These are phyloP conservation scores for Paracoccidioides lutzii DNA, from an alignment of 2,329 filamentous ascomycete species.

Conservation along the genomic window DNA sequence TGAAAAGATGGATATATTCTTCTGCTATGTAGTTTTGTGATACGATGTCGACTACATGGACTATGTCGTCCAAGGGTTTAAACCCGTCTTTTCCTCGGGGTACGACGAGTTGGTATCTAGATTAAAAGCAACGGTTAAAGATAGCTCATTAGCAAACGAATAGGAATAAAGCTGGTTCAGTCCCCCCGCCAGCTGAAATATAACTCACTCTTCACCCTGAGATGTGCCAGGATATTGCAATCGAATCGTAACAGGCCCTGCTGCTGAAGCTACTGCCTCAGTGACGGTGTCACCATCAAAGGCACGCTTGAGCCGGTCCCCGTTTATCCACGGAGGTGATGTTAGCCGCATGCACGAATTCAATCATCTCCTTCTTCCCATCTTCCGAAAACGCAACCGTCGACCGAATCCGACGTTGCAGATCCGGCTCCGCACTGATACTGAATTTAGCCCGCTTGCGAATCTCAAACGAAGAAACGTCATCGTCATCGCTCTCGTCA, in stretches of 20 bases:
- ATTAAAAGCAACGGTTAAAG: not conserved
- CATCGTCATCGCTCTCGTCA: slow-evolving; percentile 30
- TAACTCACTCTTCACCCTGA: slow-evolving; percentile 50
- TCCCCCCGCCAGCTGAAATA: not conserved
- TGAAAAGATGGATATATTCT: slow-evolving; percentile 53
- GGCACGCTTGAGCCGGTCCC: slow-evolving; percentile 39
- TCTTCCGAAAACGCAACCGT: slow-evolving; percentile 33
- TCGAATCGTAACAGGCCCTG: slow-evolving; percentile 41
- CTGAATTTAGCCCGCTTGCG: slow-evolving; percentile 32
- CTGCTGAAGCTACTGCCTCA: slow-evolving; percentile 18
- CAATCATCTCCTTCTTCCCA: slow-evolving; percentile 20
- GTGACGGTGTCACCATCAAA: slow-evolving; percentile 30
- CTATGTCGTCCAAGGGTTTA: slow-evolving; percentile 52
- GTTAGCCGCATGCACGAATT: slow-evolving; percentile 38
- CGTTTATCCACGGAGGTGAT: slow-evolving; percentile 33
- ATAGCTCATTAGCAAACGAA: not conserved
- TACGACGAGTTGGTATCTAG: slow-evolving; percentile 59
- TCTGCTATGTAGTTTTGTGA: slow-evolving; percentile 66
- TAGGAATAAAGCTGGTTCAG: too few species aligned
- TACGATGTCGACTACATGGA: slow-evolving; percentile 55
- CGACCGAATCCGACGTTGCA: slow-evolving; percentile 33
- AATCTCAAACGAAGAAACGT: slow-evolving; percentile 19
- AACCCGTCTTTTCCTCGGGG: slow-evolving; percentile 70
- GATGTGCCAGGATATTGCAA: slow-evolving; percentile 74
- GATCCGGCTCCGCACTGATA: slow-evolving; percentile 31